Percentiles rank a stretch among this genome's conserved stretches.
phyloP scores from a whole-genome alignment of 192 early-diverging fungal species.

The Backusella morwellensis region DNA sequence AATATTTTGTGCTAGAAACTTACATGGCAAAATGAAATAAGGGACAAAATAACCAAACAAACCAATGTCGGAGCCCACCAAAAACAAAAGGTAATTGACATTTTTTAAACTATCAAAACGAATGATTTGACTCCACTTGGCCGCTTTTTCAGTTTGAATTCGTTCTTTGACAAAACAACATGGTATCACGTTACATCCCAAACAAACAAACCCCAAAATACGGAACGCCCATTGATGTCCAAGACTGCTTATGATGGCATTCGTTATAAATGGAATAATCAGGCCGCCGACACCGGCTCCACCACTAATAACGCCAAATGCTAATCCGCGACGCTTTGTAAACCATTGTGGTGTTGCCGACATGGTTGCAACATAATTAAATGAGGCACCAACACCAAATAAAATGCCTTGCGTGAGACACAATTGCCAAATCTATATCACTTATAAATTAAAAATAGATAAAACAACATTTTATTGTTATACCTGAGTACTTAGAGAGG shows the following conservation, averaged over 20 bases:
- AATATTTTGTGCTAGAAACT: background rate
- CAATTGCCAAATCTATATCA: conserved; percentile 53
- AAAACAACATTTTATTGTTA: no score
- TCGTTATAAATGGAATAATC: conserved; percentile 55
- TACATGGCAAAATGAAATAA: conserved; percentile 28
- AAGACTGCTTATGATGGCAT: conserved; percentile 46
- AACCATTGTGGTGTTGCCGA: conserved; percentile 55
- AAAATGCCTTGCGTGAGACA: conserved; percentile 58
- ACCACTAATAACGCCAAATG: conserved; percentile 51
- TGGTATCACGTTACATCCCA: background rate
- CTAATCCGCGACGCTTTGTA: conserved; percentile 51
- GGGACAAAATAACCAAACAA: conserved; percentile 30
- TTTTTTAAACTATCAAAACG: conserved; percentile 16
- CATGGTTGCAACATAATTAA: conserved; percentile 19
- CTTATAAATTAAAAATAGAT: background rate
- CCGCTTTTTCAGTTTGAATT: background rate
- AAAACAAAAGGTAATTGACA: conserved; percentile 17
- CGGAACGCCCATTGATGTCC: conserved; percentile 50
- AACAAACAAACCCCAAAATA: conserved; percentile 24
- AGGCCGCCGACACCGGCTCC: conserved; percentile 75
- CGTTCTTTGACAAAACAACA: conserved; percentile 14
- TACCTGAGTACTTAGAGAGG: conserved; percentile 21
- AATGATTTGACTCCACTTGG: conserved; percentile 18
- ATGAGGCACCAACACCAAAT: conserved; percentile 47
- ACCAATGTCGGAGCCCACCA: conserved; percentile 10